phyloP scores from a whole-genome alignment of 306 rosid species.

The Quercus glauca region DNA sequence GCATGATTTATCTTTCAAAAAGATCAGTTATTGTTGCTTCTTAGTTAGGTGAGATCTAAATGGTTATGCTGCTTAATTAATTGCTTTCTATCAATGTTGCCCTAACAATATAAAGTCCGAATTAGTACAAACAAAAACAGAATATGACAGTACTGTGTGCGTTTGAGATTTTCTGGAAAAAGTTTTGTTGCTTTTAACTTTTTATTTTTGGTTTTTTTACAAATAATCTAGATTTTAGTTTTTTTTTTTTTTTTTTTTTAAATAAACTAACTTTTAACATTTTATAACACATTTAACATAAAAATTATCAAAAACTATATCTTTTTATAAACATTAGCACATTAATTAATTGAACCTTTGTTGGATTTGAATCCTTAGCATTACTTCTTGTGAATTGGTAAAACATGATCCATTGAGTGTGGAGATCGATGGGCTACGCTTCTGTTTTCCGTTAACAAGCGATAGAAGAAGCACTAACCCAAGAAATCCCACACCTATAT shows the following conservation, averaged over 20 bases:
- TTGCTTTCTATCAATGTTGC: background rate
- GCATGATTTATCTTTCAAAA: background rate
- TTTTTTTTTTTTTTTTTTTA: too few species aligned
- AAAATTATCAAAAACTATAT: too few species aligned
- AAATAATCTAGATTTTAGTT: too few species aligned
- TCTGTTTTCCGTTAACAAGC: too few species aligned
- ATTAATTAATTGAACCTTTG: background rate
- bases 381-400: background rate
- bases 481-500: too few species aligned
- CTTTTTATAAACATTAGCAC: too few species aligned
- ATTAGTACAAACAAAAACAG: background rate
- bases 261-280: too few species aligned
- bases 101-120: background rate
- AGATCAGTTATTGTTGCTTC: background rate
- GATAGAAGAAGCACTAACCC: too few species aligned
- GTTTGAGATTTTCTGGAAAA: too few species aligned
- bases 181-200: too few species aligned
- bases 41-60: background rate
- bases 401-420: background rate
- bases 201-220: too few species aligned
- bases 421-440: background rate
- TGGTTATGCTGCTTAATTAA: background rate
- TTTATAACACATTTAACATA: too few species aligned
- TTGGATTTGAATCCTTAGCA: background rate
- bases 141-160: background rate